A percentile compares a stretch with the other conserved stretches of the same genome.
phyloP scores from a whole-genome alignment of 768 basidiomycete genomes.

The Cubamyces sp. region DNA sequence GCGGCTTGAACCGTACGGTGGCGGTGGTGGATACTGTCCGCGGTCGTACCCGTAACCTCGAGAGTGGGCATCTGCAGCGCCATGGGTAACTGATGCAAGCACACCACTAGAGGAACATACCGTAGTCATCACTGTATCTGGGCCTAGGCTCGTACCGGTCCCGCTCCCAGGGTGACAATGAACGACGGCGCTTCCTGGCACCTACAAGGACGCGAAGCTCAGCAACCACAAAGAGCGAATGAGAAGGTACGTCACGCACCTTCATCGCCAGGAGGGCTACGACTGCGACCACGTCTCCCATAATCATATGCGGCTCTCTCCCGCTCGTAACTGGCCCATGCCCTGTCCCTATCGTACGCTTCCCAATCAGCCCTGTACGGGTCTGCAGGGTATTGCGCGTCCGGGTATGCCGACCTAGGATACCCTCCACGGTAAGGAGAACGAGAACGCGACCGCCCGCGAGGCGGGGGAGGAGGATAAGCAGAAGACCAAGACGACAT shows the following conservation, averaged over 20 bases:
- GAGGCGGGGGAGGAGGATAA: slow-evolving; percentile 66
- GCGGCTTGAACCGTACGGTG: slow-evolving; percentile 46
- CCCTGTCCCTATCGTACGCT: slow-evolving; percentile 70
- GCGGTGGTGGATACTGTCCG: slow-evolving; percentile 50
- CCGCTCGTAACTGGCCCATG: slow-evolving; percentile 67
- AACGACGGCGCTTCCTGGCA: slow-evolving; percentile 80
- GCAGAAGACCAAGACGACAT: slow-evolving; percentile 79
- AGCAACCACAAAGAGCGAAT: slow-evolving; percentile 5
- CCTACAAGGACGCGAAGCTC: slow-evolving; percentile 35
- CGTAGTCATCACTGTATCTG: slow-evolving; percentile 80
- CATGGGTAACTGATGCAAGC: slow-evolving; percentile 18
- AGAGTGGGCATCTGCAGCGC: slow-evolving; percentile 61
- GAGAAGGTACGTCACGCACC: slow-evolving; percentile 40
- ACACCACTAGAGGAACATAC: slow-evolving; percentile 45
- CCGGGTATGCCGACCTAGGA: slow-evolving; percentile 59
- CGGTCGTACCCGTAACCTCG: slow-evolving; percentile 67
- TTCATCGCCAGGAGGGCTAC: slow-evolving; percentile 76
- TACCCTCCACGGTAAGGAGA: slow-evolving; percentile 64
- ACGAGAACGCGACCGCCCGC: slow-evolving; percentile 83
- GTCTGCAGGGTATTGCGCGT: slow-evolving; percentile 59
- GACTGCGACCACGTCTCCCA: slow-evolving; percentile 70
- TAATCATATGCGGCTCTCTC: slow-evolving; percentile 74
- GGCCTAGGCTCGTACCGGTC: slow-evolving; percentile 84
- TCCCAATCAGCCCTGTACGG: slow-evolving; percentile 71
- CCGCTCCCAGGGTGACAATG: slow-evolving; percentile 78